phyloP scores from a whole-genome alignment of 257 asterid species.

The Solanum medicagineum region DNA sequence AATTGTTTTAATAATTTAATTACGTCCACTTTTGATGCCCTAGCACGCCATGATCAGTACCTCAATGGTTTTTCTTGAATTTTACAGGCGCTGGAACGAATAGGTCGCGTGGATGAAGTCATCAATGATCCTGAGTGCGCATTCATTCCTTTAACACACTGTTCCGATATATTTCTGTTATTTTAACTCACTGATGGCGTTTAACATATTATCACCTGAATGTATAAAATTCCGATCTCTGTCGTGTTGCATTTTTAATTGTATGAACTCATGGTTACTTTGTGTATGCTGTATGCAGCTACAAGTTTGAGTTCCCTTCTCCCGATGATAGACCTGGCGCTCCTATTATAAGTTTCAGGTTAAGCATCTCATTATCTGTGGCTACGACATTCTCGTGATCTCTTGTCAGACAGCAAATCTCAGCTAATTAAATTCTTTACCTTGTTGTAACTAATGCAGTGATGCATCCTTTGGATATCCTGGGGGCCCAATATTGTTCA shows the following conservation, averaged over 20 bases:
- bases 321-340: constrained; percentile 98
- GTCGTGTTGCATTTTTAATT: background rate
- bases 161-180: background rate
- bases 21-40: background rate
- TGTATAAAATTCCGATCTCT: background rate
- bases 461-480: constrained; percentile 99
- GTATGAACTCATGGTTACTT: constrained; percentile 1
- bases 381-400: background rate
- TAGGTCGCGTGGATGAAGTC: constrained; percentile 81
- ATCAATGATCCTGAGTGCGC: constrained; percentile 93
- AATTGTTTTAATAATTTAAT: background rate
- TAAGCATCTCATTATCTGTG: background rate
- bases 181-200: background rate
- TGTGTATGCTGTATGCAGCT: constrained; percentile 41
- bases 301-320: constrained; percentile 95
- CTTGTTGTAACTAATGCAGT: constrained; percentile 39
- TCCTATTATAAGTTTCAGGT: constrained; percentile 99
- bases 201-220: background rate
- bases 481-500: constrained; percentile 79
- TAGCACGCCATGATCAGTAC: background rate
- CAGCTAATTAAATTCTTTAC: background rate
- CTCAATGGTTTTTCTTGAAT: constrained; percentile 1
- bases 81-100: constrained; percentile 82
- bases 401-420: background rate
- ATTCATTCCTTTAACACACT: background rate